Conservation (phyloP, 441 rosid species). For the Corymbia citriodora region DNA sequence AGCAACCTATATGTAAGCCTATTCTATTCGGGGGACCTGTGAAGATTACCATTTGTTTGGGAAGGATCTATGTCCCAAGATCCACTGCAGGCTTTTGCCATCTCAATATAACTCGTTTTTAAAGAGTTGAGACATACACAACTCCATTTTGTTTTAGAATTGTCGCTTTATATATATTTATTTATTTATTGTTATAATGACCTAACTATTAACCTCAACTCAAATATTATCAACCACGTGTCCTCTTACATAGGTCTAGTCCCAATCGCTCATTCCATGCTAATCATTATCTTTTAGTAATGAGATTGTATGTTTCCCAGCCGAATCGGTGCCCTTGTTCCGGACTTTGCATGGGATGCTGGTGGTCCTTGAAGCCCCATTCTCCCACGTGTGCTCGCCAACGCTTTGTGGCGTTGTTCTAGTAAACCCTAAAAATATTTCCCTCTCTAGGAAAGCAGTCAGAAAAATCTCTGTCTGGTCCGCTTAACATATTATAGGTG, state of each 20-base stretch:
- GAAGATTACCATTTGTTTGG: neutral
- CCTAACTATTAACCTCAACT: neutral
- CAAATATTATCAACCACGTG: neutral
- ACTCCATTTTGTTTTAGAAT: neutral
- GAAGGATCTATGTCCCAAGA: neutral
- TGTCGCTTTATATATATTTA: neutral
- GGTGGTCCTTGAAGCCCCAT: neutral
- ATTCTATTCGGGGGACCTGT: neutral
- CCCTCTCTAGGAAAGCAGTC: neutral
- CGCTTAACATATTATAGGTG: neutral
- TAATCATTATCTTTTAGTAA: no score
- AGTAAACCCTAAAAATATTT: neutral
- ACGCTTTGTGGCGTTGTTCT: neutral
- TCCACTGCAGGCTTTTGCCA: neutral
- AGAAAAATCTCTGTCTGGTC: neutral
- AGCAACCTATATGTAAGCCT: neutral
- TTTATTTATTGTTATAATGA: neutral
- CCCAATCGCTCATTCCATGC: neutral
- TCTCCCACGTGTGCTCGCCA: neutral
- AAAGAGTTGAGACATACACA: neutral
- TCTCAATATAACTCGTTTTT: neutral
- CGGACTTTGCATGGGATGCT: neutral
- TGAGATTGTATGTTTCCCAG: no score
- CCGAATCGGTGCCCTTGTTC: neutral
- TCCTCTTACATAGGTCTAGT: neutral